Evolutionary conservation across 805 yeast species (phyloP), one percentile per base, ranked within the genome.

Genomic region (Barnettozyma sucrosica): DNA sequence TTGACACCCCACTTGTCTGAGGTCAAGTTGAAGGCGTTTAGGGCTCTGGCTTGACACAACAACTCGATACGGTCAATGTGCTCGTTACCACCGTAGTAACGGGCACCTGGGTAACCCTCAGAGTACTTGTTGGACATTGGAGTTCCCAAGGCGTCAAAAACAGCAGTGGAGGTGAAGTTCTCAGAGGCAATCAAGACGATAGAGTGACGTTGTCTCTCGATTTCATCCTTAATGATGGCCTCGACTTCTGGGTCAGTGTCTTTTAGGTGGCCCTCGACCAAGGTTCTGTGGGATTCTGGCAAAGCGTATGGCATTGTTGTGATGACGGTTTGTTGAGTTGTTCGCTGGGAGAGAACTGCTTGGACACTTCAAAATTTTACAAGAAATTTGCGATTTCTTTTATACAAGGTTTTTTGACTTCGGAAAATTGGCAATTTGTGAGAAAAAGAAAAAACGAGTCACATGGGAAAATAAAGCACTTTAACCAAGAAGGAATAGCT

Each of bases 11-110:
- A 92, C 65, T 83, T 72, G 40, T 76, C 85, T 33, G 93, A 77
- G 55, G 83, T 79, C 54, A 90, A 70, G 50, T 73, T 70, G 68
- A 89, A 92, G 10, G 96, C 89, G 59, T 85, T 79, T 51, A 92
- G 73, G 41, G 98, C 99, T 69, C 99, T 79, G 59, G 81, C 76
- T 71, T 89, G 97, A 72, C 98, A 92, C 50, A 92, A 72, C 13
- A 80, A 68, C 74, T 92, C 99, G 62, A 88, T 89, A 72, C 81
- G 77, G 72, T 92, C 99, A 61, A 92, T 92, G 71, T 81, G 85
- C 70, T 92, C 89, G 66, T 92, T 92, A 67, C 99, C 99, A 68
- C 99, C 99, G 66, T 92, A 92, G 75, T 92, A 92, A 68, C 99
- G 82, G 54, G 89, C 96, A 56, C 96, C 96, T 37, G 99, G 99